These are phyloP conservation scores for Globisporangium barbulae DNA, from an alignment of 352 stramenopile species.

Conservation along the genomic window DNA sequence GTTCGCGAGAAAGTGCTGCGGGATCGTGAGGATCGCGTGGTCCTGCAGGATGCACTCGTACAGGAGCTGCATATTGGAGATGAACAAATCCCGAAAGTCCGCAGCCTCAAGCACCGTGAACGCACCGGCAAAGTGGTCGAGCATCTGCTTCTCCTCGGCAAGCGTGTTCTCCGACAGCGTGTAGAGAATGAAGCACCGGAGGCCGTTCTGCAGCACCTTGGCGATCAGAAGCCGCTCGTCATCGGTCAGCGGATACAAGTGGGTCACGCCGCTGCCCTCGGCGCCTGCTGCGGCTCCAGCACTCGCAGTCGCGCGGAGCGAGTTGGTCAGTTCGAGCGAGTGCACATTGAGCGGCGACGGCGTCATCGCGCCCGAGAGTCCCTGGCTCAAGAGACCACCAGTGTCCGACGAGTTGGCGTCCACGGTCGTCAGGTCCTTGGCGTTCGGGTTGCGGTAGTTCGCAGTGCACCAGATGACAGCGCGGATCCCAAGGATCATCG, in stretches of 20 bases:
- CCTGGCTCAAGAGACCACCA: conserved; percentile 8
- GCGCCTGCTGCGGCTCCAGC: neutral
- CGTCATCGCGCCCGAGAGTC: conserved; percentile 12
- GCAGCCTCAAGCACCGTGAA: conserved; percentile 96
- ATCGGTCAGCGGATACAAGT: conserved; percentile 87
- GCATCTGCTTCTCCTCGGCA: conserved; percentile 93
- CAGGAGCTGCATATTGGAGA: conserved; percentile 88
- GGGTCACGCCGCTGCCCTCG: conserved; percentile 23
- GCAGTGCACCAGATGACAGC: conserved; percentile 98
- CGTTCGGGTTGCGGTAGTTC: conserved; percentile 89
- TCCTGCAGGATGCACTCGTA: conserved; percentile 94
- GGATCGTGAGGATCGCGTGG: conserved; percentile 91
- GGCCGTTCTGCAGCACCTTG: conserved; percentile 91
- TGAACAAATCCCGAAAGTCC: conserved; percentile 91
- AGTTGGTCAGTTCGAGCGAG: conserved; percentile 13
- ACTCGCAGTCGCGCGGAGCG: conserved; percentile 4
- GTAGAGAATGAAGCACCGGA: conserved; percentile 94
- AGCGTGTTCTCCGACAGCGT: conserved; percentile 85
- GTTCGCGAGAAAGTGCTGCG: conserved; percentile 93
- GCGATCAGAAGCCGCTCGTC: conserved; percentile 92
- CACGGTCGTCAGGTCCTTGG: conserved; percentile 77
- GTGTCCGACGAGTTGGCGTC: conserved; percentile 47
- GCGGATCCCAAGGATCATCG: conserved; percentile 97
- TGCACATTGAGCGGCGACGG: conserved; percentile 18
- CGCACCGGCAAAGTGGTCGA: conserved; percentile 95